Base-by-base conservation (phyloP, 2,329 filamentous ascomycete species). In the Reticulascus tulasneorum region DNA sequence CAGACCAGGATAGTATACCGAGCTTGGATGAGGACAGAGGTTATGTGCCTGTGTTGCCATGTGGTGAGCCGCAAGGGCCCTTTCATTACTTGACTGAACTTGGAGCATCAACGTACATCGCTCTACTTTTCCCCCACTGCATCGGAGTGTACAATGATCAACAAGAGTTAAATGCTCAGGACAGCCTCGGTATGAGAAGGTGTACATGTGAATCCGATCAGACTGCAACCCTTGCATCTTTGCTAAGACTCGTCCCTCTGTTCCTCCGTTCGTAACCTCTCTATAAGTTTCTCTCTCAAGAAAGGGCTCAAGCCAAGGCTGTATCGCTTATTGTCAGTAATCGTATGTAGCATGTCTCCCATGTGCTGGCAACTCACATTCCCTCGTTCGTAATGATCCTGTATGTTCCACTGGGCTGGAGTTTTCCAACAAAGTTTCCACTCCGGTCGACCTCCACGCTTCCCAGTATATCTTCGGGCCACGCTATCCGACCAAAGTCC, bases 381-480 rank as follows among this genome's bases (percentile, higher is more conserved):
- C 80, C 80, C 57, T 82, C 72, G 33, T 79, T 77, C 1, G 79
- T 84, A 33, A 84, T 50, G 20, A 82, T 63, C 23, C 80, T 71
- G 52, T 82, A 83, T 5, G 76, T 82, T 11, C 77, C 76, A 43
- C 77, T 81, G 2, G 69, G 63, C 55, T 79, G 69, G 45, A 75
- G 75, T 44, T 68, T 71, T 16, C 77, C 76, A 18, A 80, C 62
- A 33, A 83, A 73, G 19, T 70, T 53, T 0, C 81, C 81, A 7
- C 59, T 46, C 2, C 64, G 67, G 51, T 82, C 68, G 6, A 84
- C 80, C 52, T 83, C 75, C 25, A 84, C 67, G 45, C 79, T 84
- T 23, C 80, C 81, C 35, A 85, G 63, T 23, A 85, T 85, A 50
- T 85, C 80, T 49, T 84, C 80, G 2, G 80, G 79, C 67, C 75